These are phyloP conservation scores for Acephala macrosclerotiorum DNA, from an alignment of 2,329 filamentous ascomycete species.

Conservation along the genomic window DNA sequence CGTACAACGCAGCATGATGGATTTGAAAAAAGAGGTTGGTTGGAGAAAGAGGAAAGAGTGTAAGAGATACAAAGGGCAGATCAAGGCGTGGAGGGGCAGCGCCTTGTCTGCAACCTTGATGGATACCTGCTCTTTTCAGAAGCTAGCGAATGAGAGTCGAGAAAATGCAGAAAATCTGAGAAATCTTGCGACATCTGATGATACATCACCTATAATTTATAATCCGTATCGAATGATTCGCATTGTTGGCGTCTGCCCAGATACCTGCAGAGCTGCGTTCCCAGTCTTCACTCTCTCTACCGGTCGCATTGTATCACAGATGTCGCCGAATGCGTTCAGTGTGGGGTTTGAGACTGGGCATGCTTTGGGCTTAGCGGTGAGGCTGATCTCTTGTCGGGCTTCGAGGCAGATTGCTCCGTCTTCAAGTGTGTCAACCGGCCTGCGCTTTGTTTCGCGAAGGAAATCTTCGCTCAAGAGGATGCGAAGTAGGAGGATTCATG, in stretches of 20 bases:
- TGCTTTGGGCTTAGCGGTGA: background rate
- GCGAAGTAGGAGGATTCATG: background rate
- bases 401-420: background rate
- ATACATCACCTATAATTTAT: background rate
- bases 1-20: slow-evolving; percentile 1
- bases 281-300: background rate
- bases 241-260: background rate
- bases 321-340: background rate
- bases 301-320: background rate
- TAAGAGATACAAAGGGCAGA: slow-evolving; percentile 1
- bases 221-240: background rate
- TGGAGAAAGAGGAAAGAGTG: background rate
- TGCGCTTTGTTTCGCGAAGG: background rate
- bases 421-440: background rate
- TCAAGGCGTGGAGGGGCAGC: slow-evolving; percentile 17
- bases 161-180: background rate
- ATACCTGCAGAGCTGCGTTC: background rate
- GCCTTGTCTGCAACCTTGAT: slow-evolving; percentile 19
- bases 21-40: background rate
- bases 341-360: background rate
- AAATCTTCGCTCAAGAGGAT: background rate
- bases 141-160: slow-evolving; percentile 9
- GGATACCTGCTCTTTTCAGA: slow-evolving; percentile 17
- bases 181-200: background rate
- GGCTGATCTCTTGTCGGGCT: background rate